Conservation (phyloP, 1,139 yeast species). For the Magnusiomyces ingens region DNA sequence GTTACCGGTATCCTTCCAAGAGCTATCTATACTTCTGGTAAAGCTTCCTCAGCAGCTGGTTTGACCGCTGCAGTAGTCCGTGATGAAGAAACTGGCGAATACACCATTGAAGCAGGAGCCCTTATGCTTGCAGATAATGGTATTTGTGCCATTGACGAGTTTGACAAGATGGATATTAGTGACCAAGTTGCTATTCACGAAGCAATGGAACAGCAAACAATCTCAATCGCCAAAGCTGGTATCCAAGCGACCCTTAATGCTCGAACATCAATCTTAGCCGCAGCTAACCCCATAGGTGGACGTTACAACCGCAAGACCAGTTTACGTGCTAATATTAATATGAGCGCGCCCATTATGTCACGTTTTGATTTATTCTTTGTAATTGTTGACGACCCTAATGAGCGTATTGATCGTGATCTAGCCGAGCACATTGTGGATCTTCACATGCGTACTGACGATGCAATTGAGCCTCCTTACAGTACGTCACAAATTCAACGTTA, state of each 20-base stretch:
- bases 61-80: slow-evolving; percentile 96
- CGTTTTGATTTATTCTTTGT: slow-evolving; percentile 95
- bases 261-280: slow-evolving; percentile 90
- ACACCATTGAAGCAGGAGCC: slow-evolving; percentile 98
- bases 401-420: slow-evolving; percentile 77
- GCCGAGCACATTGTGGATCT: slow-evolving; percentile 90
- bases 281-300: slow-evolving; percentile 96
- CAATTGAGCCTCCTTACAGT: slow-evolving; percentile 82
- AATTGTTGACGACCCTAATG: slow-evolving; percentile 91
- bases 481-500: slow-evolving; percentile 86
- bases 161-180: slow-evolving; percentile 91
- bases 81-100: slow-evolving; percentile 97
- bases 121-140: slow-evolving; percentile 98
- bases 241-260: slow-evolving; percentile 97
- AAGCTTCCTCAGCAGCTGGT: slow-evolving; percentile 98
- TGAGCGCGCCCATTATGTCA: slow-evolving; percentile 99
- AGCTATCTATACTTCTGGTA: slow-evolving; percentile 95
- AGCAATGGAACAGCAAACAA: slow-evolving; percentile 99
- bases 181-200: slow-evolving; percentile 99
- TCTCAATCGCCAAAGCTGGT: slow-evolving; percentile 97
- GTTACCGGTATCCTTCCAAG: slow-evolving; percentile 90
- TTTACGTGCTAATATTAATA: slow-evolving; percentile 77
- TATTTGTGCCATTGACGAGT: slow-evolving; percentile 96
- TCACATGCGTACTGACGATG: slow-evolving; percentile 87
- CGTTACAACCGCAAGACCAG: slow-evolving; percentile 85